These are phyloP conservation scores for Eremochloa ophiuroides DNA, from an alignment of 176 grass and related monocot species.

Conservation along the genomic window DNA sequence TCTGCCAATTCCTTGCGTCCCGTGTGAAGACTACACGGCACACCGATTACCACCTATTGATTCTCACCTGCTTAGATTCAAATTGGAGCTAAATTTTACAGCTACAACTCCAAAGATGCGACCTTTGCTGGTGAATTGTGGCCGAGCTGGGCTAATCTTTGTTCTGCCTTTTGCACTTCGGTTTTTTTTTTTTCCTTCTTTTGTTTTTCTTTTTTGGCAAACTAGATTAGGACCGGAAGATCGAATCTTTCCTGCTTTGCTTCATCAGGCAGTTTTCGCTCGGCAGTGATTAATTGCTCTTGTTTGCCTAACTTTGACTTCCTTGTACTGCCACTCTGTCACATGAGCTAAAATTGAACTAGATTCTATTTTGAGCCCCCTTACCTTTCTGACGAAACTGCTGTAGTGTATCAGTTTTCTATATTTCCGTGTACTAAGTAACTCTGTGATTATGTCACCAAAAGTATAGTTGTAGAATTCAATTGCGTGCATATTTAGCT, in stretches of 20 bases:
- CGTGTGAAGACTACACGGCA: neutral
- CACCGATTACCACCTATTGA: neutral
- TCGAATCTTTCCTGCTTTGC: neutral
- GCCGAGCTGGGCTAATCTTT: slow-evolving; percentile 9
- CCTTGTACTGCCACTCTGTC: neutral
- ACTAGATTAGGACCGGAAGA: neutral
- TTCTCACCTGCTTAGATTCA: neutral
- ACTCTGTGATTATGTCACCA: neutral
- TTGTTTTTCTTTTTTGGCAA: neutral
- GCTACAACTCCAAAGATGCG: neutral
- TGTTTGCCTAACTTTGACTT: slow-evolving; percentile 9
- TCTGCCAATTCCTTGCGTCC: neutral
- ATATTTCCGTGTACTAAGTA: neutral
- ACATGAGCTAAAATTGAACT: neutral
- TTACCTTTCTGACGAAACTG: slow-evolving; percentile 2
- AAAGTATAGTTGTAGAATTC: neutral
- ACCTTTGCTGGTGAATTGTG: neutral
- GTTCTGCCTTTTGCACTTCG: neutral
- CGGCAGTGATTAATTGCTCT: neutral
- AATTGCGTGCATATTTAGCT: neutral
- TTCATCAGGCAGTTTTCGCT: neutral
- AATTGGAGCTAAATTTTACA: neutral
- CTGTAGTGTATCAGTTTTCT: neutral
- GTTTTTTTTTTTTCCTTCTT: neutral
- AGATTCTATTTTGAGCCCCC: neutral